phyloP scores from a whole-genome alignment of 2,329 filamentous ascomycete species.

The Xylaria arbuscula region DNA sequence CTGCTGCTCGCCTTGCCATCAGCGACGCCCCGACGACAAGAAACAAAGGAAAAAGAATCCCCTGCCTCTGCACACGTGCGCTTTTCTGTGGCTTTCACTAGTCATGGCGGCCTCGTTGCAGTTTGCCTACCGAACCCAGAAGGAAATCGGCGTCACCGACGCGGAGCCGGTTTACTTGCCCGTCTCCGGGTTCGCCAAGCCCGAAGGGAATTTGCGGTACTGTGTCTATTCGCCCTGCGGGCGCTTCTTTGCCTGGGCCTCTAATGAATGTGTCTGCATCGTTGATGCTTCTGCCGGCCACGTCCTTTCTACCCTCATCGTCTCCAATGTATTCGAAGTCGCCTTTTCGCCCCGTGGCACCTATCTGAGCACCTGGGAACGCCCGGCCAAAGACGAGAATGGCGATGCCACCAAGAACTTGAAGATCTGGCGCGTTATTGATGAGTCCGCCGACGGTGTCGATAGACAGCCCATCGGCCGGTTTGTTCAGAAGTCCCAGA shows the following conservation, averaged over 20 bases:
- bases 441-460: conserved; percentile 69
- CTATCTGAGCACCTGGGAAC: conserved; percentile 96
- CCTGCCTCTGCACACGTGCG: conserved; percentile 38
- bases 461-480: conserved; percentile 82
- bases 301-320: conserved; percentile 77
- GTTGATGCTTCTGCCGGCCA: conserved; percentile 83
- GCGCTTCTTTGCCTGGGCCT: conserved; percentile 95
- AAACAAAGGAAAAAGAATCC: conserved; percentile 12
- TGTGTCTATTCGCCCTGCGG: conserved; percentile 96
- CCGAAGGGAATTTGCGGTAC: conserved; percentile 94
- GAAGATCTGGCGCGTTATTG: conserved; percentile 91
- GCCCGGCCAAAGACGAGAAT: conserved; percentile 89
- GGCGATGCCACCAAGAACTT: conserved; percentile 96
- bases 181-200: conserved; percentile 84
- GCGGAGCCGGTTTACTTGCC: conserved; percentile 88
- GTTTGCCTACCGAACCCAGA: conserved; percentile 97
- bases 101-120: conserved; percentile 94
- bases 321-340: conserved; percentile 90
- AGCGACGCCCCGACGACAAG: conserved; percentile 40
- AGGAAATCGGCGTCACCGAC: conserved; percentile 94
- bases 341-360: conserved; percentile 93
- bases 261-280: conserved; percentile 85
- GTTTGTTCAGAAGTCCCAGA: conserved; percentile 96
- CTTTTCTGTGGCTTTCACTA: conserved; percentile 83
- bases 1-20: conserved; percentile 27